Base-by-base conservation (phyloP, 2,329 filamentous ascomycete genomes). In the Cladosporium phlei region DNA sequence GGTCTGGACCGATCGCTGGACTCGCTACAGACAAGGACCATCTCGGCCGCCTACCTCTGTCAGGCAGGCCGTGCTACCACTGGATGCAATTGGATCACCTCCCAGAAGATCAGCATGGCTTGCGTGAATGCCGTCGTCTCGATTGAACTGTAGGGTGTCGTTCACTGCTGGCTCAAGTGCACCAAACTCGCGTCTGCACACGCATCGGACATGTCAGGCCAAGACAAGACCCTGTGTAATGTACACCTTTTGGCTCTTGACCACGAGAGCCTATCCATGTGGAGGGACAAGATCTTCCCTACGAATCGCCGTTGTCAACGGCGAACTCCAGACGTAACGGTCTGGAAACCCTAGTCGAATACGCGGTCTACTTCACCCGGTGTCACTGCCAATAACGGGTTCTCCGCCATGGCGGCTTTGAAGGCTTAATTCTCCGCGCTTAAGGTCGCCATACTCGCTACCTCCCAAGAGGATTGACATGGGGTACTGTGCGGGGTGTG, bases 401-500 rank as follows among this genome's bases (percentile, higher is more conserved):
- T 24, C 16, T 24, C 42, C 42, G 32, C 32, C 33, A 11, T 45
- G 42, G 42, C 11, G 14, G 12, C 19, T 20, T n/a, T 37, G 16
- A 37, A 45, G 32, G 32, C 42, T 45, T 45, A 21, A 20, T 22
- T 16, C 8, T 16, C 24, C 16, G 30, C 22, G 9, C 30, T 34
- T 35, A 25, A 12, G 3, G 32, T 22, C 24, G 21, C 17, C 30
- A 17, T 16, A 24, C 32, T 45, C 42, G 42, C 42, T 45, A 37
- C 32, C 42, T 29, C n/a, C 32, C 12, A 8, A 34, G 29, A 14
- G 22, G 16, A 10, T 37, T 11, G 14, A 16, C 20, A 19, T n/a
- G n/a, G n/a, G n/a, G n/a, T 29, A 12, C n/a, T 10, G 19, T 45
- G 42, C 42, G 42, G 42, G 42, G 42, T 45, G 42, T 45, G 42